Conservation (phyloP, 148 eudicot genomes). For the Suaeda aralocaspica region DNA sequence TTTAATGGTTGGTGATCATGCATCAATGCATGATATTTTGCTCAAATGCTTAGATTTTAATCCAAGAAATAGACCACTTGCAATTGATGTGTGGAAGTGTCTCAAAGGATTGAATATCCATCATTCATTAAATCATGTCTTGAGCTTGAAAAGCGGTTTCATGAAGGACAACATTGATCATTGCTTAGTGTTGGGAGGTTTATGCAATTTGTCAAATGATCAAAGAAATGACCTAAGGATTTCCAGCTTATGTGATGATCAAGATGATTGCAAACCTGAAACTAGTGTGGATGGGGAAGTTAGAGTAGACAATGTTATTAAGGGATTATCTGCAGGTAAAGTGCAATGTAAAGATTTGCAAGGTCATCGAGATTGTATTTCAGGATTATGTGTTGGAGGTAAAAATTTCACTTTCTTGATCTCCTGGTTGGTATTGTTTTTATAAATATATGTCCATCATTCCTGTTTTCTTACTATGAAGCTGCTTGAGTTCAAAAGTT, state of each 20-base stretch:
- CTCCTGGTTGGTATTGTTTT: neutral
- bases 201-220: conserved; percentile 34
- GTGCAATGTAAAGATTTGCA: conserved; percentile 50
- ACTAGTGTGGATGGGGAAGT: conserved; percentile 25
- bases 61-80: conserved; percentile 49
- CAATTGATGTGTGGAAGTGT: conserved; percentile 56
- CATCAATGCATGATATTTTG: conserved; percentile 38
- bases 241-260: conserved; percentile 18
- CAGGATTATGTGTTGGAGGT: conserved; percentile 83
- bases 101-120: conserved; percentile 35
- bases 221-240: conserved; percentile 19
- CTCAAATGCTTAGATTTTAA: conserved; percentile 45
- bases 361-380: conserved; percentile 72
- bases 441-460: neutral
- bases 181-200: conserved; percentile 53
- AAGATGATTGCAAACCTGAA: conserved; percentile 29
- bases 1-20: conserved; percentile 26
- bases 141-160: conserved; percentile 16
- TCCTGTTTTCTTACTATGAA: neutral
- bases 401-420: conserved; percentile 19
- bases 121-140: conserved; percentile 25
- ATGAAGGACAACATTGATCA: conserved; percentile 23
- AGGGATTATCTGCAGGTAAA: conserved; percentile 42
- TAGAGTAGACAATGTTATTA: conserved; percentile 36
- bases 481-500: neutral